phyloP scores from a whole-genome alignment of 768 basidiomycete species.

The Amanita muscaria region DNA sequence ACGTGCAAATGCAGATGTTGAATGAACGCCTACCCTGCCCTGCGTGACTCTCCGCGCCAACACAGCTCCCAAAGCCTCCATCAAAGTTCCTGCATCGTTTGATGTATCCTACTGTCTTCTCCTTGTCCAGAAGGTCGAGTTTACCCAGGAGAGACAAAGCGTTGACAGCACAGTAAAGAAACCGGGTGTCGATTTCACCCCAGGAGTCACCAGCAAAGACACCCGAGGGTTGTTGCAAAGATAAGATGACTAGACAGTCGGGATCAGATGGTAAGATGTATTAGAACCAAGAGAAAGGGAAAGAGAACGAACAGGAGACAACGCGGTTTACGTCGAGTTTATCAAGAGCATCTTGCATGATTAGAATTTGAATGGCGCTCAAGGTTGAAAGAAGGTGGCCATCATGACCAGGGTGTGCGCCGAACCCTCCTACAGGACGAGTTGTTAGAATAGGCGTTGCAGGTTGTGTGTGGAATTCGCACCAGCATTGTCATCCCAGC shows the following conservation, averaged over 20 bases:
- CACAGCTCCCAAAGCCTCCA: slow-evolving; percentile 80
- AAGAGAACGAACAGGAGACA: slow-evolving; percentile 50
- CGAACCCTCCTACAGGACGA: slow-evolving; percentile 65
- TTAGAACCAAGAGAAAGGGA: no score
- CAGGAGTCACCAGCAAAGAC: slow-evolving; percentile 85
- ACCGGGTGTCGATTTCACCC: slow-evolving; percentile 92
- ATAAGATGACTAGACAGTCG: slow-evolving; percentile 56
- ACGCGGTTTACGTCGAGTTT: slow-evolving; percentile 62
- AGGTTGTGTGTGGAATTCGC: slow-evolving; percentile 7
- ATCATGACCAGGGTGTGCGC: slow-evolving; percentile 90
- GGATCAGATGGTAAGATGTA: neutral
- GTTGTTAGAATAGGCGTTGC: neutral
- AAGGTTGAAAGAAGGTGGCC: slow-evolving; percentile 81
- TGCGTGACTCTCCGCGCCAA: slow-evolving; percentile 90
- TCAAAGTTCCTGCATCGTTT: slow-evolving; percentile 84
- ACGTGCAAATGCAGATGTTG: no score
- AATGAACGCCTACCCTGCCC: slow-evolving; percentile 60
- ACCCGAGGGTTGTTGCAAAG: slow-evolving; percentile 79
- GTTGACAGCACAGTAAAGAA: slow-evolving; percentile 80
- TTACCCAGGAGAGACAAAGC: slow-evolving; percentile 75
- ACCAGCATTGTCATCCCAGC: slow-evolving; percentile 92
- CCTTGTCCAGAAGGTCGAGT: slow-evolving; percentile 58
- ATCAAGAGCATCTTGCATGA: slow-evolving; percentile 76
- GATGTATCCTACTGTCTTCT: slow-evolving; percentile 66
- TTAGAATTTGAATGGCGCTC: slow-evolving; percentile 87